Conservation (phyloP, 495 filamentous ascomycete genomes). For the Aspergillus ellipticus region DNA sequence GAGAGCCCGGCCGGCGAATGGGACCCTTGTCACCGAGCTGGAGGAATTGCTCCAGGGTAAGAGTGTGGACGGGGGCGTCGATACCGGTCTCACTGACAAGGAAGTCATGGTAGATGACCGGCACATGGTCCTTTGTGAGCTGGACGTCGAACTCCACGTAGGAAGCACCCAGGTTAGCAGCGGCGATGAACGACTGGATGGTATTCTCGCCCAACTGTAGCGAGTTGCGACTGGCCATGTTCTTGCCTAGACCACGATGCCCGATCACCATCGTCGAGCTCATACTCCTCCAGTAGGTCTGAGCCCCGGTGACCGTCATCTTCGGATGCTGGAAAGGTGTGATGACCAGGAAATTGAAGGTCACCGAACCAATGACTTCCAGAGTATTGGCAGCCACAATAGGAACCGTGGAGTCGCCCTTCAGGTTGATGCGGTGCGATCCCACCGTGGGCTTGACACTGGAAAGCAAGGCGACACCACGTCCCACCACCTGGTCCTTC, state of each 20-base stretch:
- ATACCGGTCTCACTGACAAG: slow-evolving; percentile 97
- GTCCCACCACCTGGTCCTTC: slow-evolving; percentile 81
- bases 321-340: slow-evolving; percentile 93
- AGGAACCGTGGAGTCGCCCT: slow-evolving; percentile 90
- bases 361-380: slow-evolving; percentile 88
- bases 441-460: slow-evolving; percentile 80
- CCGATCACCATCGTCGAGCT: slow-evolving; percentile 86
- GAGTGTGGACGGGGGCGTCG: slow-evolving; percentile 91
- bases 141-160: slow-evolving; percentile 97
- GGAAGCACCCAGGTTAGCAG: slow-evolving; percentile 85
- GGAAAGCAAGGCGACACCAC: slow-evolving; percentile 84
- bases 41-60: slow-evolving; percentile 90
- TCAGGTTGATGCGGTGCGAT: slow-evolving; percentile 74
- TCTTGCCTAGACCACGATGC: slow-evolving; percentile 90
- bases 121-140: slow-evolving; percentile 96
- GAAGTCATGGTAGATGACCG: slow-evolving; percentile 99
- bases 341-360: slow-evolving; percentile 94
- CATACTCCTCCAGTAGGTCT: slow-evolving; percentile 94
- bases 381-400: slow-evolving; percentile 77
- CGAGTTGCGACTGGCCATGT: slow-evolving; percentile 72
- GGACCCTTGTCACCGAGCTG: slow-evolving; percentile 66
- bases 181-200: slow-evolving; percentile 88
- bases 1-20: slow-evolving; percentile 43
- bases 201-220: slow-evolving; percentile 97
- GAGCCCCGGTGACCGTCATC: slow-evolving; percentile 81